Base-by-base conservation (phyloP, 345 rosid genomes). In the Ceriops zippeliana region DNA sequence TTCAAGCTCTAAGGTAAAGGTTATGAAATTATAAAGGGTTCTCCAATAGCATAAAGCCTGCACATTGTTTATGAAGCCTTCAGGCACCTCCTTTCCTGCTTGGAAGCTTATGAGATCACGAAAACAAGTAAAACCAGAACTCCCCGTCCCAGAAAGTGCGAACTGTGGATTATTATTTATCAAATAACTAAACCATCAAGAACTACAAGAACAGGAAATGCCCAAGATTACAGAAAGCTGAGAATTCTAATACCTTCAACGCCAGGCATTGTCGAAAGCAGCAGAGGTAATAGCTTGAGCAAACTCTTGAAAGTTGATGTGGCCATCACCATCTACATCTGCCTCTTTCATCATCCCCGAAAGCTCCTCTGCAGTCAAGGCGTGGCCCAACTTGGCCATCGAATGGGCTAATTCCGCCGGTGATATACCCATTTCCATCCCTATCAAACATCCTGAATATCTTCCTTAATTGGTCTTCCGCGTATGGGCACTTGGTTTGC, bases 291-390 rank as follows among this genome's bases (percentile, higher is more conserved):
- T 90, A 5, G 97, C 99, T 11, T 77, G 83, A 2, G 85, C 68
- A 56, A 95, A 95, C 75, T 95, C 97, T 62, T 84, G 80, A 65
- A 89, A 95, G 62, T 83, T 85, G 42, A 95, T 95, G 75, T 88
- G 74, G 0, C 99, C 99, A 35, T 95, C 97, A 0, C 99, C 99
- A 22, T 95, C 97, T 1, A 85, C 81, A 69, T 95, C 99, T 0
- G 97, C 99, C 73, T 95, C 99, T 81, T 68, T 90, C 63, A 95
- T 95, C 99, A 95, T 95, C 70, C 91, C 99, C 0, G 91, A 85
- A 72, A 95, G 71, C 78, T 95, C 97, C 63, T 86, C 93, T 0
- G 81, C 93, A 5, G 80, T 66, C 65, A 81, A 72, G 4, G 86
- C 80, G 27, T 77, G 83, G 17, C 86, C 83, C 65, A 83, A 70